Conservation (phyloP, 202 grass and related monocot genomes). For the Digitaria exilis region DNA sequence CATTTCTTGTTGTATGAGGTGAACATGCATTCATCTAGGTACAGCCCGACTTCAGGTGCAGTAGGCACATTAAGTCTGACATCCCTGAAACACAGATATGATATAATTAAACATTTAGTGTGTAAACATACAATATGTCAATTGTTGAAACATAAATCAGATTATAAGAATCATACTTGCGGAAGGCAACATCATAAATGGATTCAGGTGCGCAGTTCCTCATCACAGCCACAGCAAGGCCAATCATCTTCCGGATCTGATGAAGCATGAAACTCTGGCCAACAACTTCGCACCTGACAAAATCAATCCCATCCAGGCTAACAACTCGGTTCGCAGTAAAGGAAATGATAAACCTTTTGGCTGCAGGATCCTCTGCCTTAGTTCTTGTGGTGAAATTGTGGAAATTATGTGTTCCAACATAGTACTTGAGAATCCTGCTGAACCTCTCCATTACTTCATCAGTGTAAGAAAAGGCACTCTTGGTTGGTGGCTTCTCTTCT, state of each 20-base stretch:
- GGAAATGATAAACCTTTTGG: slow-evolving; percentile 92
- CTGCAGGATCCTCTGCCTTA: slow-evolving; percentile 91
- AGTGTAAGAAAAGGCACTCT: slow-evolving; percentile 59
- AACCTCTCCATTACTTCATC: slow-evolving; percentile 68
- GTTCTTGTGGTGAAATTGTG: slow-evolving; percentile 98
- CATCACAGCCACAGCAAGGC: slow-evolving; percentile 82
- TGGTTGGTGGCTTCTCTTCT: slow-evolving; percentile 33
- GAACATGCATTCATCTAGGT: slow-evolving; percentile 86
- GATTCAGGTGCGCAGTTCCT: slow-evolving; percentile 80
- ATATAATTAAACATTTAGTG: not conserved
- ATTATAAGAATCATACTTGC: slow-evolving; percentile 64
- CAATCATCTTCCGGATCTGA: slow-evolving; percentile 90
- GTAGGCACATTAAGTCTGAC: slow-evolving; percentile 90
- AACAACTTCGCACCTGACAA: slow-evolving; percentile 90
- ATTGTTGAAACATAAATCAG: not conserved
- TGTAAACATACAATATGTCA: not conserved
- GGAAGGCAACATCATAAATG: slow-evolving; percentile 71
- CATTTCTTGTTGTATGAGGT: slow-evolving; percentile 86
- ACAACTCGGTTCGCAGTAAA: slow-evolving; percentile 74
- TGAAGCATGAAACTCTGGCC: slow-evolving; percentile 99
- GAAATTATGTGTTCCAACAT: slow-evolving; percentile 96
- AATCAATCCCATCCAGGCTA: slow-evolving; percentile 80
- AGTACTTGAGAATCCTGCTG: slow-evolving; percentile 70
- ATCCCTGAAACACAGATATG: slow-evolving; percentile 66
- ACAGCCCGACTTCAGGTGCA: slow-evolving; percentile 86